phyloP scores from a whole-genome alignment of 2,329 filamentous ascomycete species.

The Elsinoe fawcettii region DNA sequence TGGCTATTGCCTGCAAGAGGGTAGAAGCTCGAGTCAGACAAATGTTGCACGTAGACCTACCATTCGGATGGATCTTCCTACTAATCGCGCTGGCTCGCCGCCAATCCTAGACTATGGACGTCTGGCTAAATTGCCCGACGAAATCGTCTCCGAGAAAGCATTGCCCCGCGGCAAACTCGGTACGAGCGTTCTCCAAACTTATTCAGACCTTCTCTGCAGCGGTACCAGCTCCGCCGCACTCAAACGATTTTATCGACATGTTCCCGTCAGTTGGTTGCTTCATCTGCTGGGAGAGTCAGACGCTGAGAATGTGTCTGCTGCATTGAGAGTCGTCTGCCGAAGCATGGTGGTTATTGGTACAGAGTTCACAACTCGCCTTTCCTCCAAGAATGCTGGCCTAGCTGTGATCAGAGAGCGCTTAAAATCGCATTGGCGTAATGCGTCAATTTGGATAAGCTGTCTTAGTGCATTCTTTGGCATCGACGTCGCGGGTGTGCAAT shows the following conservation, averaged over 20 bases:
- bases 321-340: constrained; percentile 73
- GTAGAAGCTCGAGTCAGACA: constrained; percentile 20
- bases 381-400: constrained; percentile 80
- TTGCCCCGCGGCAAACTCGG: constrained; percentile 56
- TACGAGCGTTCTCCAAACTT: constrained; percentile 66
- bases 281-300: constrained; percentile 86
- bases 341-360: constrained; percentile 76
- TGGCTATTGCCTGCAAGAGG: constrained; percentile 77
- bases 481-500: constrained; percentile 67
- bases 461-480: constrained; percentile 82
- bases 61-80: constrained; percentile 14
- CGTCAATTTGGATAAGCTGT: constrained; percentile 77
- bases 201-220: constrained; percentile 69
- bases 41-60: background rate
- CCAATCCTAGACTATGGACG: constrained; percentile 10
- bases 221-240: constrained; percentile 61
- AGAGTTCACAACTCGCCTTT: constrained; percentile 77
- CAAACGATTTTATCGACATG: constrained; percentile 82
- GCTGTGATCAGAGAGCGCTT: constrained; percentile 73
- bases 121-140: background rate
- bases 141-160: background rate
- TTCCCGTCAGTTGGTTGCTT: constrained; percentile 74
- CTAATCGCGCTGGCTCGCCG: constrained; percentile 2
- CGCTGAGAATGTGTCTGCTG: constrained; percentile 70
- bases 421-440: constrained; percentile 80